Evolutionary conservation across 1,284 basidiomycete species (phyloP).

Genomic region (Leccinum griseonigrum): DNA sequence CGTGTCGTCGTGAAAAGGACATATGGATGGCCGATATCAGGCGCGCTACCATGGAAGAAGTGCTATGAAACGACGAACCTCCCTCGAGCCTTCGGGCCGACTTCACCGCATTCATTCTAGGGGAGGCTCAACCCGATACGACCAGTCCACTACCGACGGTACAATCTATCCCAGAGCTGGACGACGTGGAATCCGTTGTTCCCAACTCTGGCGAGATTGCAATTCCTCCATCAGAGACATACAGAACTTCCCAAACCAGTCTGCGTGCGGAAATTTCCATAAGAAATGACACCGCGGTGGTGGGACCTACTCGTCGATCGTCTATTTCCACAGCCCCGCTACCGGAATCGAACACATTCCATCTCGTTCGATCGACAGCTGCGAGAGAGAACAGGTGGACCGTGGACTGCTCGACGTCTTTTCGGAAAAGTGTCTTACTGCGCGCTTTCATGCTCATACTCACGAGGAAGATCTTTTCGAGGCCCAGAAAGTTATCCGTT

Average conservation of each 20-base stretch:
- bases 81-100: constrained; percentile 53
- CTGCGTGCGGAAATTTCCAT: constrained; percentile 10
- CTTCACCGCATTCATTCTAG: constrained; percentile 34
- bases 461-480: constrained; percentile 65
- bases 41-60: constrained; percentile 40
- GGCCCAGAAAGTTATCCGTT: constrained; percentile 43
- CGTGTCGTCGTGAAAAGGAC: constrained; percentile 79
- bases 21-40: constrained; percentile 76
- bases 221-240: constrained; percentile 5
- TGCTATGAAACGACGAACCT: constrained; percentile 57
- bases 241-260: constrained; percentile 10
- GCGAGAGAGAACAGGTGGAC: constrained; percentile 69
- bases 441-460: constrained; percentile 57
- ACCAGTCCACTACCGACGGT: constrained; percentile 52
- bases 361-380: constrained; percentile 68
- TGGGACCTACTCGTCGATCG: constrained; percentile 48
- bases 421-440: constrained; percentile 59
- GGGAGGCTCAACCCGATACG: constrained; percentile 39
- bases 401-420: constrained; percentile 66
- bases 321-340: constrained; percentile 49
- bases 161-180: constrained; percentile 58
- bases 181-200: constrained; percentile 30
- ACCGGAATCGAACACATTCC: constrained; percentile 55
- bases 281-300: constrained; percentile 20
- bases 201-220: constrained; percentile 6